Evolutionary conservation across 305 asterid genomes (phyloP), one percentile per base, ranked within the genome.

Genomic region (Fraxinus angustifolia): DNA sequence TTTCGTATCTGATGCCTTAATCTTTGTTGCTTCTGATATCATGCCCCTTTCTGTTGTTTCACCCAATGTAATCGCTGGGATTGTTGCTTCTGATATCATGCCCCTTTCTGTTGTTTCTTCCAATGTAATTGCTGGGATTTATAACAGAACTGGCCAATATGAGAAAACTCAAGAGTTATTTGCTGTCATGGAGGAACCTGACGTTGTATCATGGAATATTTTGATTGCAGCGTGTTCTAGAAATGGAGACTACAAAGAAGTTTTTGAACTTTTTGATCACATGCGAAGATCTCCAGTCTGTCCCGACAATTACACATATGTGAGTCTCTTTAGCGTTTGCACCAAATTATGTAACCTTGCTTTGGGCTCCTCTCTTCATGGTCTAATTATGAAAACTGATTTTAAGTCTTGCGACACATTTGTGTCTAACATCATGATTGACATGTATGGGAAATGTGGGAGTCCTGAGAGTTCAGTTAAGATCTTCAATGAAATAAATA

Each of bases 211-310:
- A 74, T 91, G 96, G 96, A 87, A 91, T 53, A 88, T 87, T 67
- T 82, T 90, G 88, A 89, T 91, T 80, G 89, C 91, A 40, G 90
- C 96, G 80, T 91, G 96, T 82, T 88, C 96, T 3, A 83, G 91
- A 5, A 91, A 89, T 77, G 89, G 94, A 72, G 91, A 91, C 79
- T 83, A 87, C 40, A 30, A 19, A 83, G 92, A 88, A 78, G 89
- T 82, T 65, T 91, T 90, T 77, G 92, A 90, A 58, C 92, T 91
- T 50, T 84, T 91, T 17, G 42, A 83, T 26, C 91, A 90, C 50
- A 91, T 91, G 96, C 86, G 56, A 77, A 73, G 56, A 76, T 82
- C 86, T 75, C 71, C 42, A 34, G 65, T 86, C 48, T 62, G 14
- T 75, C 92, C 93, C 0, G 92, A 91, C 77, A 91, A 87, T 75